Conservation (phyloP, 495 filamentous ascomycete genomes). For the Penicillium malachiteum region DNA sequence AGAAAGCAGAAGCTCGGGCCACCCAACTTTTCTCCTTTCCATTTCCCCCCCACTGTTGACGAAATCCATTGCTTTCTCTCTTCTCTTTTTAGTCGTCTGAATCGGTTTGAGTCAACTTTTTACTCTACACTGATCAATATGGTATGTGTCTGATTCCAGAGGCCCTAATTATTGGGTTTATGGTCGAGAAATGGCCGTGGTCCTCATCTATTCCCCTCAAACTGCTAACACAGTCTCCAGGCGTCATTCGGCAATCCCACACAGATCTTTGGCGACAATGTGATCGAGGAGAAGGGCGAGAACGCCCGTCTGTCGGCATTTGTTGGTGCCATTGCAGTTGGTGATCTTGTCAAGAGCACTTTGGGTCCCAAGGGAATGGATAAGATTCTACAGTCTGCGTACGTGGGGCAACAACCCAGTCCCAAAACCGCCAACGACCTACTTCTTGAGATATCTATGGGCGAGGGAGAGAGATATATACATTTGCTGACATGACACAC, state of each 20-base stretch:
- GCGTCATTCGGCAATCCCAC: conserved; percentile 76
- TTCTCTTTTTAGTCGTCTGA: conserved; percentile 19
- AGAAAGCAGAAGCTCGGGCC: conserved; percentile 38
- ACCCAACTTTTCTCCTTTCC: conserved; percentile 43
- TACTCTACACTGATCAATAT: conserved; percentile 32
- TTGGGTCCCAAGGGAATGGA: conserved; percentile 99
- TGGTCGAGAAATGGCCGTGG: not conserved
- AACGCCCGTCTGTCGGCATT: conserved; percentile 97
- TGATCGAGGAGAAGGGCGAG: conserved; percentile 97
- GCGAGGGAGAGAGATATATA: not conserved
- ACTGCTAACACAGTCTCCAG: conserved; percentile 18
- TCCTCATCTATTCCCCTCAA: no score
- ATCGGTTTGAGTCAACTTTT: conserved; percentile 23
- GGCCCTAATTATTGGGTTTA: not conserved
- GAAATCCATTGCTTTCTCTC: conserved; percentile 16
- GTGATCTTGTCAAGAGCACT: conserved; percentile 95
- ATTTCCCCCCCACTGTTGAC: conserved; percentile 30
- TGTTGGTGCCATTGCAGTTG: conserved; percentile 95
- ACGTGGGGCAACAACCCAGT: conserved; percentile 33
- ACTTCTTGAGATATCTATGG: not conserved
- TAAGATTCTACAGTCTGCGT: conserved; percentile 98
- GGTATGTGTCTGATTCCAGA: conserved; percentile 21
- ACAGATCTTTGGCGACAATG: conserved; percentile 97
- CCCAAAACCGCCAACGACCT: not conserved
- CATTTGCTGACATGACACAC: conserved; percentile 13